Conservation (phyloP, 169 alveolate genomes). For the Cryptosporidium ryanae region DNA sequence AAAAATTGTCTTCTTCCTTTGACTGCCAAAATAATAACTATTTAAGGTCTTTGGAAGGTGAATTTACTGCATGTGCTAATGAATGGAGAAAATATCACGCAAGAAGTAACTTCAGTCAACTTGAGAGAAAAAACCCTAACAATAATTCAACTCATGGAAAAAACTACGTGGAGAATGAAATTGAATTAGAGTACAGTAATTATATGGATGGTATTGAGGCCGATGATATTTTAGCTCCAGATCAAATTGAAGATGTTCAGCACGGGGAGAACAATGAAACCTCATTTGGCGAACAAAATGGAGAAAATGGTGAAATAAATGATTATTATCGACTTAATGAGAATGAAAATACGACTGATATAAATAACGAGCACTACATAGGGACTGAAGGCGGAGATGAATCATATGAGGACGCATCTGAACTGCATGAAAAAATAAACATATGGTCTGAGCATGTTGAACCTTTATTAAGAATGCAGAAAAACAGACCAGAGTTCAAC, state of each 20-base stretch:
- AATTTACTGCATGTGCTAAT: conserved; percentile 2
- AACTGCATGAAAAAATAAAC: conserved; percentile 48
- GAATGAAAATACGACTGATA: not conserved
- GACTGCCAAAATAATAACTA: not conserved
- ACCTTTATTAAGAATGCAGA: conserved; percentile 41
- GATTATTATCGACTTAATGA: not conserved
- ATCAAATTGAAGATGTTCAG: conserved; percentile 4
- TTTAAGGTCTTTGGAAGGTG: conserved; percentile 38
- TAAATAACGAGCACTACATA: not conserved
- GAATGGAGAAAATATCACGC: conserved; percentile 62
- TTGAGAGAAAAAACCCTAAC: conserved; percentile 1
- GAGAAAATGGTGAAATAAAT: not conserved
- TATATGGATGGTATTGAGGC: not conserved
- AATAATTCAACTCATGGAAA: not conserved
- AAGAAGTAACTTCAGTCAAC: not conserved
- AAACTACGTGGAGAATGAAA: not conserved
- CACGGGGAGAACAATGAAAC: not conserved
- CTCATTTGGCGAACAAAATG: not conserved
- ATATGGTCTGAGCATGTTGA: conserved; percentile 52
- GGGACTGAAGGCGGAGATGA: not conserved
- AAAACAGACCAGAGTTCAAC: conserved; percentile 49
- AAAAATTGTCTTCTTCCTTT: not conserved
- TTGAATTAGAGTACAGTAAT: not conserved
- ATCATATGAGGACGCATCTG: not conserved
- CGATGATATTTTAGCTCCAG: conserved; percentile 1